phyloP scores from a whole-genome alignment of 2,329 filamentous ascomycete genomes.

The Metarhizium rileyi region DNA sequence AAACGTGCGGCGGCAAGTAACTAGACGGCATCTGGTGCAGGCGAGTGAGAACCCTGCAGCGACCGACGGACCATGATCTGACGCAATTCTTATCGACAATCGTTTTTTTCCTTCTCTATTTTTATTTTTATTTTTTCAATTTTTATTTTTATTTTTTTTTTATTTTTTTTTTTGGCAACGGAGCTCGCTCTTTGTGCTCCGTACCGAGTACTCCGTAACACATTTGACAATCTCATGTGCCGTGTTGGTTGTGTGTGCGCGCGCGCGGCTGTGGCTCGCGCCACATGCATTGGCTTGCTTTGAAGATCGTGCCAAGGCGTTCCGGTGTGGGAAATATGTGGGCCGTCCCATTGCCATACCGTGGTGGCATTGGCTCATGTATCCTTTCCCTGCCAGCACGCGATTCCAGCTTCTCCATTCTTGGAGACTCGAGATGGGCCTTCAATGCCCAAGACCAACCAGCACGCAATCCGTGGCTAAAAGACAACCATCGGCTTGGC shows the following conservation, averaged over 20 bases:
- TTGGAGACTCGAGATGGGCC: background rate
- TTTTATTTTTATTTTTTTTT: too few species aligned
- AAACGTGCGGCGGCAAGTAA: background rate
- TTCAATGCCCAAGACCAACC: background rate
- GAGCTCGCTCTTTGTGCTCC: too few species aligned
- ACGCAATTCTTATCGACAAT: background rate
- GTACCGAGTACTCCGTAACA: too few species aligned
- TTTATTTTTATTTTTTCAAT: too few species aligned
- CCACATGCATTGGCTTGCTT: background rate
- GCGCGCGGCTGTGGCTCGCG: background rate
- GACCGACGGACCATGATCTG: slow-evolving; percentile 2
- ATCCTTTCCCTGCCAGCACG: slow-evolving; percentile 4
- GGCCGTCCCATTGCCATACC: background rate
- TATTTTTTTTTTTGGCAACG: too few species aligned
- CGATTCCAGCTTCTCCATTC: slow-evolving; percentile 4
- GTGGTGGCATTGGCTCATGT: background rate
- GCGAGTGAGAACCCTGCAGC: too few species aligned
- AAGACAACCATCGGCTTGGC: slow-evolving; percentile 3
- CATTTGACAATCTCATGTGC: too few species aligned
- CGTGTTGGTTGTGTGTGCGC: too few species aligned
- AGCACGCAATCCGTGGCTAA: slow-evolving; percentile 16
- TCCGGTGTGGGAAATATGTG: background rate
- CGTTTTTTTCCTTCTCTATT: too few species aligned
- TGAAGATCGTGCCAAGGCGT: background rate
- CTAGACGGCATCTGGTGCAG: background rate